These are phyloP conservation scores for Phytophthora fragariae DNA, from an alignment of 352 stramenopile species.

Conservation along the genomic window DNA sequence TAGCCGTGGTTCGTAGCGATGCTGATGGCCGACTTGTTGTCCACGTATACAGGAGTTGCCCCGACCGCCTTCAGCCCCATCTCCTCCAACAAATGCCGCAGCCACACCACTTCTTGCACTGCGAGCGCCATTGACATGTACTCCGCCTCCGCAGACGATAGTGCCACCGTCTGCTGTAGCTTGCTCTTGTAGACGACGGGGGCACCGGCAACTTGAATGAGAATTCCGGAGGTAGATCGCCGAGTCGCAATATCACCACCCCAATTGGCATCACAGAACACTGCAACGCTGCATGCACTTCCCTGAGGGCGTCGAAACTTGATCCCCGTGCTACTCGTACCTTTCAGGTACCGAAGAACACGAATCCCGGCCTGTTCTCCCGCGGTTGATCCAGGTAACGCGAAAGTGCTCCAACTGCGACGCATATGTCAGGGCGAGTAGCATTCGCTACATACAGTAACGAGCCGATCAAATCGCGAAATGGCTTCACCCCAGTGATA, in stretches of 20 bases:
- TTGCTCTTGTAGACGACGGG: conserved; percentile 20
- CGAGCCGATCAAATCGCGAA: conserved; percentile 20
- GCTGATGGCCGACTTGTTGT: conserved; percentile 2
- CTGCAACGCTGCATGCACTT: too few relatives aligned
- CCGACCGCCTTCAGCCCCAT: not conserved
- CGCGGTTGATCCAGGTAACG: not conserved
- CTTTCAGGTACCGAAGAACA: conserved; percentile 13
- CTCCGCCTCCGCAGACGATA: not conserved
- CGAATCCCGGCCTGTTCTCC: not conserved
- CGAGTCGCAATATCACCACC: conserved; percentile 1
- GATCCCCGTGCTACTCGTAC: conserved; percentile 1
- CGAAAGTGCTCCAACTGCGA: conserved; percentile 5
- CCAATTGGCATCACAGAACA: not conserved
- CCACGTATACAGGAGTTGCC: conserved; percentile 9
- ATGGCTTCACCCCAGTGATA: conserved; percentile 1
- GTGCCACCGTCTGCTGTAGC: not conserved
- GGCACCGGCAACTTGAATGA: not conserved
- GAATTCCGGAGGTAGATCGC: conserved; percentile 12
- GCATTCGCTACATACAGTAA: conserved; percentile 36
- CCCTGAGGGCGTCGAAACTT: too few relatives aligned
- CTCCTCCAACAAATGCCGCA: not conserved
- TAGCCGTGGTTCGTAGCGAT: not conserved
- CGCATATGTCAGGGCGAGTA: conserved; percentile 26
- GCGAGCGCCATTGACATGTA: not conserved
- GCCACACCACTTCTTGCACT: not conserved